Evolutionary conservation across 2,329 filamentous ascomycete genomes (phyloP).

Genomic region (Claviceps sp.): DNA sequence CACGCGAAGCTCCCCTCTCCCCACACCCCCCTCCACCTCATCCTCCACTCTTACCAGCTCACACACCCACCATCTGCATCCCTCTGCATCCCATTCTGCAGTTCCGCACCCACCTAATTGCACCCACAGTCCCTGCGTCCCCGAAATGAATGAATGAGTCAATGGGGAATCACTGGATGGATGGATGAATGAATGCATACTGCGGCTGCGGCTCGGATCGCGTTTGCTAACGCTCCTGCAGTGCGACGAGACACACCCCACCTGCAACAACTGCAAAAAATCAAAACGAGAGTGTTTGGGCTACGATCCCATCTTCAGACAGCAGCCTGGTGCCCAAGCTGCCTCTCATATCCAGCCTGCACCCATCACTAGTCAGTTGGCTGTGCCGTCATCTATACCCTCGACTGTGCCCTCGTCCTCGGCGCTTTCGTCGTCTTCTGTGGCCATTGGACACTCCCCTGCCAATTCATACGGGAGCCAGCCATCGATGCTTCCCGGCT

Average conservation of each 20-base stretch:
- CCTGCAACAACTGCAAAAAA: slow-evolving; percentile 82
- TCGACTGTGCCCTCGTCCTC: slow-evolving; percentile 14
- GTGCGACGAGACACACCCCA: slow-evolving; percentile 94
- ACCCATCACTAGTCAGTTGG: slow-evolving; percentile 16
- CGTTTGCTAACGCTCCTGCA: slow-evolving; percentile 23
- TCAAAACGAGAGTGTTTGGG: slow-evolving; percentile 77
- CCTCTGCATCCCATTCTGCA: background rate
- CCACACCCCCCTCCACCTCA: background rate
- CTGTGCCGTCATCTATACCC: slow-evolving; percentile 19
- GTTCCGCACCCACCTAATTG: background rate
- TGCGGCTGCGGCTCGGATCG: background rate
- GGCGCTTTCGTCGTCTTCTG: slow-evolving; percentile 8
- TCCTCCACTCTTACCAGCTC: background rate
- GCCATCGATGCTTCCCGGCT: slow-evolving; percentile 28
- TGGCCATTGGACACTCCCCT: slow-evolving; percentile 13
- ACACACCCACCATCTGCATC: background rate
- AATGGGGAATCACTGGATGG: background rate
- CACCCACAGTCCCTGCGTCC: background rate
- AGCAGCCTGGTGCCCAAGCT: slow-evolving; percentile 58
- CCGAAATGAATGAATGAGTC: background rate
- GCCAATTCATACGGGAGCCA: slow-evolving; percentile 32
- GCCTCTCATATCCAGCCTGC: slow-evolving; percentile 38
- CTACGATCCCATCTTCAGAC: slow-evolving; percentile 80
- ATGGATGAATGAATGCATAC: background rate
- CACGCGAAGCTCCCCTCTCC: background rate